Base-by-base conservation (phyloP, 1,284 basidiomycete species). In the Cerioporus squamosus region DNA sequence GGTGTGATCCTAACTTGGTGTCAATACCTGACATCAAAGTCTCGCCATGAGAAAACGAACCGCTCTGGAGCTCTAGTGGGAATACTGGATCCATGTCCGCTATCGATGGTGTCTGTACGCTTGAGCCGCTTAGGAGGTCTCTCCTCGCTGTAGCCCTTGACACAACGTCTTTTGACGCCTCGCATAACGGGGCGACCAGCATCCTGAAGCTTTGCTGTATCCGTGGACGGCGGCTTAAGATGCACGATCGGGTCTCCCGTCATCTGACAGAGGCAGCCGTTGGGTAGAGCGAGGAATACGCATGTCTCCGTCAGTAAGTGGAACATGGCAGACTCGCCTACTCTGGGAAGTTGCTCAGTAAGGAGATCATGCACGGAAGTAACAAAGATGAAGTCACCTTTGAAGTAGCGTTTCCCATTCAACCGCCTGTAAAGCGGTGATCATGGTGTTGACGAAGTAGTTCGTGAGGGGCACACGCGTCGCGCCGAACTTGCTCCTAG, bases 241-340 rank as follows among this genome's bases (percentile, higher is more conserved):
- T 84, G 78, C 17, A 86, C 75, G 10, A 95, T 68, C 2, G 89
- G 86, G 33, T 81, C 77, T 2, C 94, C 94, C 0, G 87, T 85
- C 58, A 95, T 71, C 71, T 96, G 94, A 60, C 88, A 90, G 15
- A 90, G 81, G 67, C 91, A 95, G n/a, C 83, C 85, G 64, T 94
- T 93, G 0, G 88, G 85, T 7, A 96, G 70, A 1, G 87, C 76
- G 14, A 87, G 69, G 68, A 95, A 96, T 23, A 94, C 67, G 15
- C 84, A 88, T 0, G 90, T 88, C 54, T 86, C 79, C 1, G 85
- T 81, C 15, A 96, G 80, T 7, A 96, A 77, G 70, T 93, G 87
- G 15, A 88, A 71, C 79, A 95, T 86, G 1, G 82, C 80, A 62
- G 86, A 83, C 26, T 83, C 80, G 0, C 94, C 93, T 10, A 91